A percentile compares a stretch with the other conserved stretches of the same genome.
Conservation (phyloP, 73 alveolate genomes). For the Paraurostyla sp. region DNA sequence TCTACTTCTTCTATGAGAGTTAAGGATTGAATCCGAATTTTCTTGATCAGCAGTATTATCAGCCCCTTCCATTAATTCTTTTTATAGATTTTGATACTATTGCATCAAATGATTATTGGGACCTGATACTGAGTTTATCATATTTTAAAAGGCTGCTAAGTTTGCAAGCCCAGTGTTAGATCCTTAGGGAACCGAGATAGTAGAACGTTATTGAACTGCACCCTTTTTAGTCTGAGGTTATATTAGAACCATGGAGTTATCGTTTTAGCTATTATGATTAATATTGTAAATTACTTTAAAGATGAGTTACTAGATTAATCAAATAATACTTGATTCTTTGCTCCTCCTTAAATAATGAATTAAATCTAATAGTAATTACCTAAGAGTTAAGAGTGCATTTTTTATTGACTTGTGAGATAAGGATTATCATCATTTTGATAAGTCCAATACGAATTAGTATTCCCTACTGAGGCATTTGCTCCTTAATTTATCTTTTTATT, state of each 20-base stretch:
- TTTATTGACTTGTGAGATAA: neutral
- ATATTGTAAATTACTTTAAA: conserved; percentile 9
- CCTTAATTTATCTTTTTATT: neutral
- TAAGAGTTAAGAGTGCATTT: neutral
- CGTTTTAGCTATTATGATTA: conserved; percentile 7
- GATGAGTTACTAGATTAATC: conserved; percentile 45
- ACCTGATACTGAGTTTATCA: neutral
- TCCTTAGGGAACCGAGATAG: no score
- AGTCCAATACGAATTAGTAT: neutral
- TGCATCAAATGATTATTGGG: no score
- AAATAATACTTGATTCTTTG: conserved; percentile 1
- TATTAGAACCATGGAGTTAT: conserved; percentile 32
- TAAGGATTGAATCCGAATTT: neutral
- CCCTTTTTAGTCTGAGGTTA: no score
- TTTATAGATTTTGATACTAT: no score
- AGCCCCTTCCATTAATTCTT: neutral
- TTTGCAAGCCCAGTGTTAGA: no score
- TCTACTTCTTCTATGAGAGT: conserved; percentile 47
- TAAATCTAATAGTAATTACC: no score
- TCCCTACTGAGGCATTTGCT: no score
- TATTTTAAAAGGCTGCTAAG: neutral
- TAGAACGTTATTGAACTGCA: no score
- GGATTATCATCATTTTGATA: conserved; percentile 18
- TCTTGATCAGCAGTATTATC: neutral
- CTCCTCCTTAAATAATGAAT: no score